Evolutionary conservation across 2,329 filamentous ascomycete species (phyloP), one percentile per base, ranked within the genome.

Genomic region (Alternaria triticina): DNA sequence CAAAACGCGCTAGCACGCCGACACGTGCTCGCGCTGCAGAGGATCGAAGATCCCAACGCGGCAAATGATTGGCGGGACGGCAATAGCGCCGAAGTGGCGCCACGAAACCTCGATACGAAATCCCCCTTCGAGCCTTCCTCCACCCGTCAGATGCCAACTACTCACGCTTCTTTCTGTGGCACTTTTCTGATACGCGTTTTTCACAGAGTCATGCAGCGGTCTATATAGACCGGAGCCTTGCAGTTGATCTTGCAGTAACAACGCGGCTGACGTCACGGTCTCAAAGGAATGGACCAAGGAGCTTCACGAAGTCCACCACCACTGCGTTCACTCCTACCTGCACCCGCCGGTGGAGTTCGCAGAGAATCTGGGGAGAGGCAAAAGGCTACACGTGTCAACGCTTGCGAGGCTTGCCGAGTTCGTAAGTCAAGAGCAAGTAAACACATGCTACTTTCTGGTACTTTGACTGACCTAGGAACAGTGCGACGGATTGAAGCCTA

Each of bases 401-500:
- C 59, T 25, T 65, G 62, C 25, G 62, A 62, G 25, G 62, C 57
- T 40, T 67, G 64, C 44, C 64, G 64, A 49, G 43, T 22, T 33
- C 61, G 58, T 20, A 67, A 67, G 54, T 61, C 61, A 46, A 67
- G 61, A 50, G 64, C 46, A 55, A 61, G 47, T 61, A 33, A 36
- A 22, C 57, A 23, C 17, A 15, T 23, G 12, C 45, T 23, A 11
- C 13, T 5, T 22, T 12, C 11, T 28, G 43, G 12, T 40, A 7
- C 30, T 33, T 12, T 22, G 13, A 20, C 40, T 61, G 43, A 64
- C 52, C 23, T 45, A 10, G 12, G 28, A 36, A 47, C 33, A 66
- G 67, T 70, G 67, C 36, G 46, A 58, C 44, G 57, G 56, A 9
- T 63, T 15, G 17, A 55, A 50, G 25, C 67, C 65, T 17, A 54